These are phyloP conservation scores for Scopulariopsis brevicaulis DNA, from an alignment of 2,329 filamentous ascomycete genomes.

Conservation along the genomic window DNA sequence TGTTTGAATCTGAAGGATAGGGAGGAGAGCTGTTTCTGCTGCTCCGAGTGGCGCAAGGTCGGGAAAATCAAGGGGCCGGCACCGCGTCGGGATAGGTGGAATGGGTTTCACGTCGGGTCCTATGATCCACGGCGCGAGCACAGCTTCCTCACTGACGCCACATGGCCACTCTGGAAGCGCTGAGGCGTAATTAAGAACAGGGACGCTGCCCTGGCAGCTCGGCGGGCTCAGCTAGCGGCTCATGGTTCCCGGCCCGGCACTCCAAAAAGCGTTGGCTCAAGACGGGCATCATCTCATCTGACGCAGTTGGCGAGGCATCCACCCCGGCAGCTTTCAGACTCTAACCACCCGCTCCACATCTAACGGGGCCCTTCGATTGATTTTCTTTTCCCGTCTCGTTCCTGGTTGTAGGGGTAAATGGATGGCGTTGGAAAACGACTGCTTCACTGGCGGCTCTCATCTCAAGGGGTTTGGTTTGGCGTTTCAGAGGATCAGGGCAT, in stretches of 20 bases:
- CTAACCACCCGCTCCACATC: too few species aligned
- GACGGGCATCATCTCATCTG: background rate
- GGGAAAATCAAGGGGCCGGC: background rate
- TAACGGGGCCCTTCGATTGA: too few species aligned
- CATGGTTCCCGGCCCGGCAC: too few species aligned
- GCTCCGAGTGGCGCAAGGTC: background rate
- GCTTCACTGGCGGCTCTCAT: too few species aligned
- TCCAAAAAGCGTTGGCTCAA: background rate
- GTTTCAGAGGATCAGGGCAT: too few species aligned
- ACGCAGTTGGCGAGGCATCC: too few species aligned
- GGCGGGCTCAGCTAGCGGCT: background rate
- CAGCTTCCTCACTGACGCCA: background rate
- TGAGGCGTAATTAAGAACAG: background rate
- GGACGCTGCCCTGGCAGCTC: background rate
- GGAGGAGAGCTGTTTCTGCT: background rate
- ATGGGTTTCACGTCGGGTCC: background rate
- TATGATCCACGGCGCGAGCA: background rate
- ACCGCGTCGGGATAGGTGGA: too few species aligned
- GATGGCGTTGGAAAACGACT: too few species aligned
- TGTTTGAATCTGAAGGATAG: background rate
- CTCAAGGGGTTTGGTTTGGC: too few species aligned
- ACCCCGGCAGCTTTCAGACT: too few species aligned
- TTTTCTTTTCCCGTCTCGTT: too few species aligned
- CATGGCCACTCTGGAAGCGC: background rate
- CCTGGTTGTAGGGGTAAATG: too few species aligned